These are phyloP conservation scores for Torrubiellomyces zombiae DNA, from an alignment of 2,329 filamentous ascomycete genomes.

Conservation along the genomic window DNA sequence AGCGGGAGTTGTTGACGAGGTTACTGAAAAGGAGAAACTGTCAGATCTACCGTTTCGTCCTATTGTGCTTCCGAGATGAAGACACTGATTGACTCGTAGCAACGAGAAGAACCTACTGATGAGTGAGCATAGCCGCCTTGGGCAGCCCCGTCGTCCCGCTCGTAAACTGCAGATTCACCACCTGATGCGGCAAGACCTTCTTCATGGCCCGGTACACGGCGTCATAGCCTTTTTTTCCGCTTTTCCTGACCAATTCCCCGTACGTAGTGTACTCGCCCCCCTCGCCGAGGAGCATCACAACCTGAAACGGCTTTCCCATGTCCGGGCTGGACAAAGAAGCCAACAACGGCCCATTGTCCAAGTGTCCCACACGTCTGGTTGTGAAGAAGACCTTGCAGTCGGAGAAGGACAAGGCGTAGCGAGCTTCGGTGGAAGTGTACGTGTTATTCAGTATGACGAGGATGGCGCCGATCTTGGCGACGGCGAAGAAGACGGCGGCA, in stretches of 20 bases:
- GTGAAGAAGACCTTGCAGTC: constrained; percentile 61
- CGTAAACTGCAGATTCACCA: constrained; percentile 61
- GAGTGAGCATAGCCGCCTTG: constrained; percentile 60
- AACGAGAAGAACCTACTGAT: constrained; percentile 45
- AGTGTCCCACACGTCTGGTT: constrained; percentile 48
- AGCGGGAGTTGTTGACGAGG: constrained; percentile 48
- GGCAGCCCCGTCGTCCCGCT: constrained; percentile 58
- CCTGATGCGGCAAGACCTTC: constrained; percentile 44
- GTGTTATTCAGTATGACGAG: constrained; percentile 72
- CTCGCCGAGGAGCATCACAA: constrained; percentile 44
- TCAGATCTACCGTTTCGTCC: background rate
- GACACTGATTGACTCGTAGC: too few species aligned
- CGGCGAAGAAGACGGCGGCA: constrained; percentile 58
- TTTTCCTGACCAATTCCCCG: constrained; percentile 35
- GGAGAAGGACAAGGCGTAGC: constrained; percentile 54
- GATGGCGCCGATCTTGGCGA: constrained; percentile 47
- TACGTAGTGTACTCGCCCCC: constrained; percentile 42
- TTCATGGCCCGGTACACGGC: constrained; percentile 34
- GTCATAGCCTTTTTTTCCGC: constrained; percentile 29
- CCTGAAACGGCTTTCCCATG: too few species aligned
- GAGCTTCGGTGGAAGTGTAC: constrained; percentile 57
- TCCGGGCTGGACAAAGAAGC: too few species aligned
- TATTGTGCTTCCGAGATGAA: background rate
- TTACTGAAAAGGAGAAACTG: too few species aligned
- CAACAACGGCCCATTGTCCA: constrained; percentile 46